Evolutionary conservation across 371 early-diverging fungal genomes (phyloP).

Genomic region (Mucor racemosus): DNA sequence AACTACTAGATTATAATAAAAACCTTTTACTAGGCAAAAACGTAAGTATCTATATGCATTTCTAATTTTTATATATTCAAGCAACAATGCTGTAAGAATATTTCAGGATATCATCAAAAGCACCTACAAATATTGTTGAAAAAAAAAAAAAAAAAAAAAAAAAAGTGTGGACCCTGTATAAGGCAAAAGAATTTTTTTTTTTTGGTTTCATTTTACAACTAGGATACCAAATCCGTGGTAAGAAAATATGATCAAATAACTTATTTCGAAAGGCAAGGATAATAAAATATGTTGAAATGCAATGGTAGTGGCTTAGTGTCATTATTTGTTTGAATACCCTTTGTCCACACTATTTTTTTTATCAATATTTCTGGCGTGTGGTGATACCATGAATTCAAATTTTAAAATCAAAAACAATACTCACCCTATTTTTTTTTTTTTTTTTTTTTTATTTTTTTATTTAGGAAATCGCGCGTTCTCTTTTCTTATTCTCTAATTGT

Average conservation of each 20-base stretch:
- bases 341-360: constrained; percentile 4
- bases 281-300: neutral
- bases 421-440: constrained; percentile 6
- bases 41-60: neutral
- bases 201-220: neutral
- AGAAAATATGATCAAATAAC: neutral
- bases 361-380: constrained; percentile 10
- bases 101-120: neutral
- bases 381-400: constrained; percentile 6
- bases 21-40: neutral
- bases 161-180: neutral
- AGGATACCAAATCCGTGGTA: neutral
- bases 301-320: constrained; percentile 7
- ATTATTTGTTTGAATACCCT: neutral
- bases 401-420: neutral
- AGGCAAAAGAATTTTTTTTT: neutral
- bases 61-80: neutral
- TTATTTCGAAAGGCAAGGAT: neutral
- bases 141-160: neutral
- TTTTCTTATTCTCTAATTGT: neutral
- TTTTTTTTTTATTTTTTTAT: constrained; percentile 12
- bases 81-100: neutral
- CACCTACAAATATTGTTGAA: neutral
- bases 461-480: constrained; percentile 6
- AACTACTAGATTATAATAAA: neutral